Evolutionary conservation across 1,139 yeast species (phyloP).

Genomic region (Martiniozyma asiatica): DNA sequence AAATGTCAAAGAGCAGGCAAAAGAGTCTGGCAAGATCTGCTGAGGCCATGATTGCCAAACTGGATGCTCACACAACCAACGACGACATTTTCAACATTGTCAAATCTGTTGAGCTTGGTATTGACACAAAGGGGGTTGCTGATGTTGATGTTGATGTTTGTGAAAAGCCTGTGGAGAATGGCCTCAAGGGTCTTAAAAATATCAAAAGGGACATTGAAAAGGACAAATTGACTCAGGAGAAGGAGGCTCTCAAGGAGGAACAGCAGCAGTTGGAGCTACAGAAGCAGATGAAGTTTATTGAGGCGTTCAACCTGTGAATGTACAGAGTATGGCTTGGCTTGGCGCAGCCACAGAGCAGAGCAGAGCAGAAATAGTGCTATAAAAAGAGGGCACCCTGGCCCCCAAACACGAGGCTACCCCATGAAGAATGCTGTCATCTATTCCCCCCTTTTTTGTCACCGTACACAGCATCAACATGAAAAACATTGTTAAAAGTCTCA

Average conservation of each 20-base stretch:
- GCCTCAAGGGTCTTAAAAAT: conserved; percentile 19
- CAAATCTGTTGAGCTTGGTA: conserved; percentile 9
- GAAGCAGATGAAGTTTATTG: conserved; percentile 46
- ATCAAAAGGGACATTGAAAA: conserved; percentile 25
- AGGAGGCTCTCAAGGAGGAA: conserved; percentile 25
- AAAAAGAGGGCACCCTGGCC: too few species aligned
- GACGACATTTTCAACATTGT: conserved; percentile 26
- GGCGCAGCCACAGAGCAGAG: too few species aligned
- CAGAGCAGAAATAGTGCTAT: too few species aligned
- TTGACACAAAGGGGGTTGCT: conserved; percentile 8
- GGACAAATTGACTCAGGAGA: conserved; percentile 34
- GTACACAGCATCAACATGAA: too few species aligned
- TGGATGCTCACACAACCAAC: conserved; percentile 28
- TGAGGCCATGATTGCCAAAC: conserved; percentile 28
- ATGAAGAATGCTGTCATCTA: too few species aligned
- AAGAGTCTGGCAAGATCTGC: conserved; percentile 8
- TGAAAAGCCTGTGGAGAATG: conserved; percentile 13
- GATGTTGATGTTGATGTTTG: conserved; percentile 11
- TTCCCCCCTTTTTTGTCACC: too few species aligned
- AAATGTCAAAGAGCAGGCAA: conserved; percentile 10
- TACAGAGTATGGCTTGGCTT: too few species aligned
- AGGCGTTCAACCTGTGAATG: conserved; percentile 8
- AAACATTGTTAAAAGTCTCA: too few species aligned
- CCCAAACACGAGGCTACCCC: too few species aligned
- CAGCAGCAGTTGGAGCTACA: conserved; percentile 35